Base-by-base conservation (phyloP, 305 asterid genomes). In the Fraxinus baroniana region DNA sequence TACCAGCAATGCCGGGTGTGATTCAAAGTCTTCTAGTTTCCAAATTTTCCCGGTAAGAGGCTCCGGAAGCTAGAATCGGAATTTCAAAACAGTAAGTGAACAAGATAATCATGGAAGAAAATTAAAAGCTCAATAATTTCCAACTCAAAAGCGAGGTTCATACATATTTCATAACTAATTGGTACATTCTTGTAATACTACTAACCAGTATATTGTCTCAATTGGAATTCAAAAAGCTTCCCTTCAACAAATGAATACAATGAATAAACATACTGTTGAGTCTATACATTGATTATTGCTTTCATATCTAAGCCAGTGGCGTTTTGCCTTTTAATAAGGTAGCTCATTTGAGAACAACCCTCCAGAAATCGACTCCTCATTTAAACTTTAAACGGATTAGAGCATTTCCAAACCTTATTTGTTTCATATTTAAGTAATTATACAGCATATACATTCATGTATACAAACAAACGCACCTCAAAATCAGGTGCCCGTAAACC, bases 1-100 rank as follows among this genome's bases (percentile, higher is more conserved):
- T 86, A 95, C 98, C 94, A 95, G 91, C 78, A 95, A 88, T 36
- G 97, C 97, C 5, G 98, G 97, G 88, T 92, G 85, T 26, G 97
- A 64, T 83, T 94, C 95, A 79, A 94, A 94, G 68, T 95, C 97
- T 17, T 92, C 95, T 78, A 95, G 85, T 41, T 83, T 93, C 98
- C 99, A 94, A 60, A 84, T 39, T 87, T 87, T 95, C 84, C 97
- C 95, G 2, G 98, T 95, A 68, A 95, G 93, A 76, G 99, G 97
- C 86, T 95, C 99, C 28, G 88, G 86, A 83, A 95, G 93, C 98
- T 95, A 82, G 85, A 88, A 87, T n/a, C 86, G 52, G 18, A 78
- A 83, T 71, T 36, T 44, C 74, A 37, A 78, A 17, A 13, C 66
- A 7, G 57, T 1, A 74, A 78, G 60, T 55, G 12, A 81, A 82